Conservation (phyloP, 1,284 basidiomycete genomes). For the Cerioporus squamosus region DNA sequence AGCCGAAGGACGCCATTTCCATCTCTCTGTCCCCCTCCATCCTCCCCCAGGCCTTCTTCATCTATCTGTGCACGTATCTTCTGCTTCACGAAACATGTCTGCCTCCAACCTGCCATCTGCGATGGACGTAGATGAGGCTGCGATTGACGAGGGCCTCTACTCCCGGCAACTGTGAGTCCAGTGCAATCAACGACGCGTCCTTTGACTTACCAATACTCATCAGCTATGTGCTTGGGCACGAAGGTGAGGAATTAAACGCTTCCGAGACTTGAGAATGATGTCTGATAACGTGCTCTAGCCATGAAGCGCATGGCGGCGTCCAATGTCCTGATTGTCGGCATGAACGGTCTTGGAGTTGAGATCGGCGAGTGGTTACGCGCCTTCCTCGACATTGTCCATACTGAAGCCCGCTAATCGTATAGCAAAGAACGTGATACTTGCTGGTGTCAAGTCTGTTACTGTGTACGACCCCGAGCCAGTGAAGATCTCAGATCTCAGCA, state of each 20-base stretch:
- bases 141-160: constrained; percentile 92
- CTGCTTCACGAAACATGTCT: constrained; percentile 48
- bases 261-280: background rate
- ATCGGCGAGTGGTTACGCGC: constrained; percentile 66
- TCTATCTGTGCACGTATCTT: constrained; percentile 10
- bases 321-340: constrained; percentile 93
- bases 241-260: constrained; percentile 58
- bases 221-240: constrained; percentile 95
- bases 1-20: constrained; percentile 20
- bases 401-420: constrained; percentile 8
- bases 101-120: constrained; percentile 53
- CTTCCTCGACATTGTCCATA: background rate
- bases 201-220: constrained; percentile 26
- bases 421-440: constrained; percentile 97
- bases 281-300: constrained; percentile 53
- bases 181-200: constrained; percentile 18
- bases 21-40: constrained; percentile 21
- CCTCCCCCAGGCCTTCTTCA: constrained; percentile 9
- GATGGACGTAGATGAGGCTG: constrained; percentile 85
- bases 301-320: constrained; percentile 99
- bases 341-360: constrained; percentile 95
- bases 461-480: constrained; percentile 94
- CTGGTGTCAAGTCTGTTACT: constrained; percentile 98
- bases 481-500: constrained; percentile 87
- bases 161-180: constrained; percentile 90